A percentile compares a stretch with the other conserved stretches of the same genome.
phyloP scores from a whole-genome alignment of 2,329 filamentous ascomycete genomes.

The Periglandula ipomoeae region DNA sequence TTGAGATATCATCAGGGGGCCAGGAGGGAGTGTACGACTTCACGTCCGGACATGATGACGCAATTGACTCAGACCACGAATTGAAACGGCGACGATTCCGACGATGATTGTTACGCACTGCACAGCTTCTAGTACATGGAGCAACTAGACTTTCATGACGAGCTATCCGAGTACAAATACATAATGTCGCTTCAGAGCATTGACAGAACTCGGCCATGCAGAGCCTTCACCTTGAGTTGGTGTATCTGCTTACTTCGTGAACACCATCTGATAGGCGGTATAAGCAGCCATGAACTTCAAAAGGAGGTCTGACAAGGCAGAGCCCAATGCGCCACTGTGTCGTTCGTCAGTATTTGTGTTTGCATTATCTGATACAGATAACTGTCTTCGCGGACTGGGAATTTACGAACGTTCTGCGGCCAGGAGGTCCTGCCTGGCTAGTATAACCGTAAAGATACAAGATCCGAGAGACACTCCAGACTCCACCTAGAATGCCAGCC shows the following conservation, averaged over 20 bases:
- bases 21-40: slow-evolving; percentile 15
- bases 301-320: slow-evolving; percentile 24
- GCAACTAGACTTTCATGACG: not conserved
- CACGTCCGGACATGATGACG: slow-evolving; percentile 10
- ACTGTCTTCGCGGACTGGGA: not conserved
- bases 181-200: not conserved
- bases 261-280: slow-evolving; percentile 28
- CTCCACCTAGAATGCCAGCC: slow-evolving; percentile 38
- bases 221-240: not conserved
- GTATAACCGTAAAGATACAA: slow-evolving; percentile 49
- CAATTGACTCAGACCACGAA: slow-evolving; percentile 16
- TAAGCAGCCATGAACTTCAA: slow-evolving; percentile 37
- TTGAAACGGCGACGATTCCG: slow-evolving; percentile 20
- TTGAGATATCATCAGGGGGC: slow-evolving; percentile 34
- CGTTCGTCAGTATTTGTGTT: not conserved
- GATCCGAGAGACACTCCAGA: slow-evolving; percentile 43
- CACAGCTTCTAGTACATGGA: not conserved
- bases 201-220: not conserved
- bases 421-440: slow-evolving; percentile 32
- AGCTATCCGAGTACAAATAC: not conserved
- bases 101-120: slow-evolving; percentile 12
- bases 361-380: not conserved
- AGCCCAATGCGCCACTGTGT: slow-evolving; percentile 26
- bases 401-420: slow-evolving; percentile 28
- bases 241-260: slow-evolving; percentile 17